Evolutionary conservation across 441 rosid species (phyloP), one percentile per base, ranked within the genome.

Genomic region (Dalechampia spathulata): DNA sequence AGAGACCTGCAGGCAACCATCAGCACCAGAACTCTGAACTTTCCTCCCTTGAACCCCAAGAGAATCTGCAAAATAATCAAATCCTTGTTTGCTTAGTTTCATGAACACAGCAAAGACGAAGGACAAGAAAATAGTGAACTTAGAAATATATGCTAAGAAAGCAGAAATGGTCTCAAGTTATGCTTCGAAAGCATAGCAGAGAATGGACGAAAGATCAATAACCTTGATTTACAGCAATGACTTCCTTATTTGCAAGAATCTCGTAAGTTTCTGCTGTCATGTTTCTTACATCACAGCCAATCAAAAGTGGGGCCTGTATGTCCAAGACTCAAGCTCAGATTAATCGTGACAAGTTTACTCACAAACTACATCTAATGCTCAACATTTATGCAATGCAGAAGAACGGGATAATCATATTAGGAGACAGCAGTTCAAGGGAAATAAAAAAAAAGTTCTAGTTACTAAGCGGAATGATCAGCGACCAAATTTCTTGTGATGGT

Each of bases 41-140:
- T 74, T 88, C 69, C 98, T 86, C 66, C 96, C 98, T 70, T 91
- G 96, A 68, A 91, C 86, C 40, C 98, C 98, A 20, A 91, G 90
- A 14, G 89, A 72, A 58, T 91, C 98, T 92, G 86, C 71, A 66
- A 61, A 64, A 62, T 44, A 60, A 72, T 64, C 16, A 54, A 58
- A 49, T 60, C 69, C 42, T 55, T 38, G 25, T 39, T 43, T 46
- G 56, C 44, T 67, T 38, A 49, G 25, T 51, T 60, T 64, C 20
- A 36, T 4, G n/a, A 25, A 34, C 17, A n/a, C 19, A 9, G 17
- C 32, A 49, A 41, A 57, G n/a, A n/a, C n/a, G n/a, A n/a, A n/a
- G n/a, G n/a, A n/a, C n/a, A n/a, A n/a, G n/a, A n/a, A 30, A 4
- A 8, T n/a, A 16, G 41, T 50, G 44, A 38, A 27, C 12, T 8